Base-by-base conservation (phyloP, 2,329 filamentous ascomycete genomes). In the Trichoderma guizhouense region DNA sequence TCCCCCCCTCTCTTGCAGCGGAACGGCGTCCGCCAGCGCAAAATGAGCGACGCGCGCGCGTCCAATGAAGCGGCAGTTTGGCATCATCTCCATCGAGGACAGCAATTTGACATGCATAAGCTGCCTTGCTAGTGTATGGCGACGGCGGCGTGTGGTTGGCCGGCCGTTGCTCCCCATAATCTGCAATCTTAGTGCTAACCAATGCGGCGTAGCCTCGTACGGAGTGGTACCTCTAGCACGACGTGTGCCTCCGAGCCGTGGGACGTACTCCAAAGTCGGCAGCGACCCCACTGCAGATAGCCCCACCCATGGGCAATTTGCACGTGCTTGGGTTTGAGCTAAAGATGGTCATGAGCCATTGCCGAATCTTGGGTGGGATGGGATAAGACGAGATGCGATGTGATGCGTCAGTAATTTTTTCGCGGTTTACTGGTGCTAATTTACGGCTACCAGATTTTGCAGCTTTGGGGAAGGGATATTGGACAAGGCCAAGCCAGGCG, bases 21-120 rank as follows among this genome's bases (percentile, higher is more conserved):
- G 65, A 68, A 68, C 39, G 65, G 65, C 65, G 53, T 43, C 65
- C 65, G 28, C 65, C 36, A 58, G 32, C 28, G 51, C 21, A 36
- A n/a, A 60, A 57, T 43, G 64, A 58, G 34, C 21, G 24, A 57
- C n/a, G 65, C 51, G 24, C 65, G 32, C 24, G 65, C 34, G 21
- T 68, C 65, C 65, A 68, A 68, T 68, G 34, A 47, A 36, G 36
- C 26, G 18, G 65, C 18, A 47, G 32, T 30, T 60, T 60, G 53
- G 28, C 36, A 21, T 60, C 32, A 30, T 60, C 39, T 18, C 34
- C n/a, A 36, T 60, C 28, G 32, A 60, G 53, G 65, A 21, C 32
- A 58, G 65, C 65, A 68, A 67, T 68, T 68, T 68, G 65, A 68
- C 65, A 47, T 68, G 65, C 65, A 68, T 68, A 68, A 68, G 65